Conservation (phyloP, 257 asterid genomes). For the Penstemon barbatus region DNA sequence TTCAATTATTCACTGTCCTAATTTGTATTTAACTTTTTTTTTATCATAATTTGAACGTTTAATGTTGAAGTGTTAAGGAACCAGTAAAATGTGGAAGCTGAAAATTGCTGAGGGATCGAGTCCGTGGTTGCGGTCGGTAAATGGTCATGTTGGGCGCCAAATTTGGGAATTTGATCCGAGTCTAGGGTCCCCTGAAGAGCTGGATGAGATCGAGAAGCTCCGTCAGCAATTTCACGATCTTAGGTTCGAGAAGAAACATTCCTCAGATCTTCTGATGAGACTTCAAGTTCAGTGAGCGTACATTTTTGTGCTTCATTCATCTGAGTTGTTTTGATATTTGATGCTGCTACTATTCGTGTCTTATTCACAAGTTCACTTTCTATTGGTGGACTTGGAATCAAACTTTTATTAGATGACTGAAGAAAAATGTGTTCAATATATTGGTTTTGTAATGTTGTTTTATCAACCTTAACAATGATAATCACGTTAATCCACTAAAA, state of each 20-base stretch:
- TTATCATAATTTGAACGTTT: too few species aligned
- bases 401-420: conserved; percentile 1
- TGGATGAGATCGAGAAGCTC: conserved; percentile 69
- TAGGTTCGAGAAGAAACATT: conserved; percentile 78
- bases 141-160: conserved; percentile 79
- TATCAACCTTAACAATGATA: background rate
- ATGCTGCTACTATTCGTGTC: background rate
- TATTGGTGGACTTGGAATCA: background rate
- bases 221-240: conserved; percentile 52
- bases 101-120: conserved; percentile 76
- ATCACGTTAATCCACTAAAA: conserved; percentile 4
- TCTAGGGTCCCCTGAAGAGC: conserved; percentile 69
- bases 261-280: conserved; percentile 91
- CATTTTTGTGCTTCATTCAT: background rate
- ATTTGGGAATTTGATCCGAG: conserved; percentile 78
- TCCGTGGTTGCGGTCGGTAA: conserved; percentile 83
- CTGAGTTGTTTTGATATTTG: conserved; percentile 26
- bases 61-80: background rate
- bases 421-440: background rate
- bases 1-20: too few species aligned
- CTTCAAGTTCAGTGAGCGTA: conserved; percentile 56
- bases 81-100: conserved; percentile 79
- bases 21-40: too few species aligned
- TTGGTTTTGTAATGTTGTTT: conserved; percentile 15
- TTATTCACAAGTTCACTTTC: background rate